phyloP scores from a whole-genome alignment of 2,329 filamentous ascomycete species.

The Diaporthe citri region DNA sequence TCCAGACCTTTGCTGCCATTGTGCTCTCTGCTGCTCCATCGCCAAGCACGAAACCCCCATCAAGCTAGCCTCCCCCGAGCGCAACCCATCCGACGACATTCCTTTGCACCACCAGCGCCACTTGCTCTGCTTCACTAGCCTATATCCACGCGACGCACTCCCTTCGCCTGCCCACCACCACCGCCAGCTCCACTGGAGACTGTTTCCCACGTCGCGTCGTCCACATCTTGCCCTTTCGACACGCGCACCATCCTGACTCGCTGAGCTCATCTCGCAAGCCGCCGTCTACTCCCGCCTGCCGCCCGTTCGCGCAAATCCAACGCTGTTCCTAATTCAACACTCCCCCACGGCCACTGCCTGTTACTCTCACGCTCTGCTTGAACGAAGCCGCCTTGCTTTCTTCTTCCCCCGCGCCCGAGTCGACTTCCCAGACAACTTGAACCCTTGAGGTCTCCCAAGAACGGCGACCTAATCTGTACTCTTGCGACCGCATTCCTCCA shows the following conservation, averaged over 20 bases:
- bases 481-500: neutral
- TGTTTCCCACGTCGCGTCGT: neutral
- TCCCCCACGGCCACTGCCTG: neutral
- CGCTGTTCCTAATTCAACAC: neutral
- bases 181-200: neutral
- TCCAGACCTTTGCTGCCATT: slow-evolving; percentile 14
- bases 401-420: neutral
- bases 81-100: slow-evolving; percentile 26
- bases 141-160: slow-evolving; percentile 16
- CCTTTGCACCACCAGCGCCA: slow-evolving; percentile 13
- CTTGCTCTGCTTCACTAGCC: neutral
- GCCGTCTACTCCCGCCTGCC: neutral
- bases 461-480: neutral
- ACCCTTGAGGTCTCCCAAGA: neutral
- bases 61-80: slow-evolving; percentile 25
- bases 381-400: neutral
- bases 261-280: neutral
- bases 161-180: neutral
- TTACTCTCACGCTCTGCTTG: neutral
- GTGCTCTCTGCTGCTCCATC: slow-evolving; percentile 7
- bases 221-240: neutral
- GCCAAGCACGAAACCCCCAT: slow-evolving; percentile 14
- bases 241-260: slow-evolving; percentile 18
- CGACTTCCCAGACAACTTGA: neutral
- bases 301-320: slow-evolving; percentile 3